Evolutionary conservation across 208 protist species (phyloP), one percentile per base, ranked within the genome.

Genomic region (Angomonas ambiguus): DNA sequence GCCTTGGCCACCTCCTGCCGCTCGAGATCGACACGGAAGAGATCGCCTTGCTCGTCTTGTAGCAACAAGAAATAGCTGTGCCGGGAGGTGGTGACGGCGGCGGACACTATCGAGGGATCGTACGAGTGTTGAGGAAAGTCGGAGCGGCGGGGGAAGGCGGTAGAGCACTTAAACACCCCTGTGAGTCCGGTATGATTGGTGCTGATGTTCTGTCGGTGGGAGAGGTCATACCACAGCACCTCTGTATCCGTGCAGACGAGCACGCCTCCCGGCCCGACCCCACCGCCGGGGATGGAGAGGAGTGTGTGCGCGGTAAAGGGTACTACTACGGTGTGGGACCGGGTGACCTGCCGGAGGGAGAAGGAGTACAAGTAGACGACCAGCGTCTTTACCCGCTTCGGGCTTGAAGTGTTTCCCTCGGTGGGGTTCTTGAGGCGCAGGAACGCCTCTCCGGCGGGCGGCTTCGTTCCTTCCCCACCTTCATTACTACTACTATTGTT

Each of bases 291-390:
- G 1, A 98, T 88, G 16, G 90, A 24, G 51, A 97, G 71, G 11
- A 98, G 72, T 0, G 94, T 72, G 71, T 99, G 95, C 18, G 98
- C 80, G 18, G 82, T 94, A 4, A 75, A 27, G 13, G 97, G 95
- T 5, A 99, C 77, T 33, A 89, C 71, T 24, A 98, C 84, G 30
- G 86, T 83, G 77, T 92, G 93, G 57, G 98, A 99, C 42, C 98
- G 91, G 41, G 98, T 93, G 1, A 99, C 98, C 78, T 99, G 98
- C 65, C 99, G 99, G 11, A 99, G 82, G 45, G 97, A 97, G 25
- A 99, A 76, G 66, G 99, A 96, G 55, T 99, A 95, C 70, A 99
- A 97, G 77, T 99, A 99, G 53, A 96, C 98, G 1, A 96, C 87
- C 3, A 79, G 27, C 80, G 59, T 67, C 98, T 97, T 30, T 11